phyloP scores from a whole-genome alignment of 371 early-diverging fungal species.

The Lichtheimia hyalospora region DNA sequence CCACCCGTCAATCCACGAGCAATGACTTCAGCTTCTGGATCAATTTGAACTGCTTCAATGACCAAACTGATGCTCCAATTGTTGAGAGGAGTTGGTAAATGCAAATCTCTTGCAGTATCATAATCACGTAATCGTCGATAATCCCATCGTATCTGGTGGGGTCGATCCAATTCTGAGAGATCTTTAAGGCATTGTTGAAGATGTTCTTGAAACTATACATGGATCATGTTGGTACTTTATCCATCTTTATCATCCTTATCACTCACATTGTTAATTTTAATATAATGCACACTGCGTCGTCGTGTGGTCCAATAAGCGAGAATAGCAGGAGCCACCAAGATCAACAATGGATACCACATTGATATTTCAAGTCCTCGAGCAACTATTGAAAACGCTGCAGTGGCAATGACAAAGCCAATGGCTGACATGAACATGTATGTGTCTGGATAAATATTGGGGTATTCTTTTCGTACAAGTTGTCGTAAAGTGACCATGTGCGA shows the following conservation, averaged over 20 bases:
- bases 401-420: constrained; percentile 26
- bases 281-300: constrained; percentile 28
- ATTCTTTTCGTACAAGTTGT: constrained; percentile 21
- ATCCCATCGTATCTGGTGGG: constrained; percentile 35
- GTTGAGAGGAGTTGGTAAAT: constrained; percentile 15
- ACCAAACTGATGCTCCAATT: constrained; percentile 27
- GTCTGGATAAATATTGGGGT: constrained; percentile 36
- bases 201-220: constrained; percentile 30
- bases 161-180: constrained; percentile 27
- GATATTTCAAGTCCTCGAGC: constrained; percentile 26
- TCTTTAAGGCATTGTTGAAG: constrained; percentile 33
- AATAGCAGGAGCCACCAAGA: constrained; percentile 27
- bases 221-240: not conserved
- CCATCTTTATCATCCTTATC: not conserved
- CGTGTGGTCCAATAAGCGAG: constrained; percentile 36
- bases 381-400: constrained; percentile 36
- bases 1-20: constrained; percentile 20
- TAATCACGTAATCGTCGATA: constrained; percentile 28
- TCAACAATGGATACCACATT: constrained; percentile 39
- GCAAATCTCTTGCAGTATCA: constrained; percentile 25
- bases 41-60: constrained; percentile 29
- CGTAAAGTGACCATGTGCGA: constrained; percentile 22
- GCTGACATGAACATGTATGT: constrained; percentile 34
- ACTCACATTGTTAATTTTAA: constrained; percentile 18
- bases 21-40: constrained; percentile 21